Base-by-base conservation (phyloP, 768 basidiomycete genomes). In the Phlegmacium glaucopus region DNA sequence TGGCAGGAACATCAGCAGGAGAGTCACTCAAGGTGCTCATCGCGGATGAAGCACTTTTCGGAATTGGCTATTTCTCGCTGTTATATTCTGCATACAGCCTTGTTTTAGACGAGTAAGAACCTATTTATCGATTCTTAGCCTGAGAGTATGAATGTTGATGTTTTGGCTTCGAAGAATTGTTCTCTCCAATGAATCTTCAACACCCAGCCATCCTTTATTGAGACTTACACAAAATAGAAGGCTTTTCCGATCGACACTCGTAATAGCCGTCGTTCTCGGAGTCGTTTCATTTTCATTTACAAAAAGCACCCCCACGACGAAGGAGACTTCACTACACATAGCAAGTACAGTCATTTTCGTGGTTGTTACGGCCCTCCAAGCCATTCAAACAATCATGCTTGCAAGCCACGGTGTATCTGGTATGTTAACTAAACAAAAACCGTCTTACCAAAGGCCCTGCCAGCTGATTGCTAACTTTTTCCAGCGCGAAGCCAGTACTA, bases 41-140 rank as follows among this genome's bases (percentile, higher is more conserved):
- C 3, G 65, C 64, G 0, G 69, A 72, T 39, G 51, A 71, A 51
- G 58, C 73, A 5, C 56, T 76, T 10, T 69, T 70, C 22, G 63
- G 68, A 1, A 64, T 72, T 18, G 75, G 75, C 4, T 76, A 72
- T 54, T 69, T 72, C 30, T 70, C 67, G n/a, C 54, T 77, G 6
- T 51, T 77, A 11, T 72, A 69, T 40, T 68, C 72, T 1, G 62
- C 70, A 0, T 75, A 72, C 44, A 70, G 63, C 0, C 62, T 76
- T 4, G 69, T 73, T 6, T 50, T 72, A 11, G 72, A 76, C 45
- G 59, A 71, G 75, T 76, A 47, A 30, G 61, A n/a, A 16, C 13
- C 25, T n/a, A n/a, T 11, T 17, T 29, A 12, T 35, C 8, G 37
- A 25, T 22, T 7, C 29, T 9, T 18, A 27, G n/a, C n/a, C n/a